These are phyloP conservation scores for Ogataea corticis DNA, from an alignment of 805 yeast genomes.

Conservation along the genomic window DNA sequence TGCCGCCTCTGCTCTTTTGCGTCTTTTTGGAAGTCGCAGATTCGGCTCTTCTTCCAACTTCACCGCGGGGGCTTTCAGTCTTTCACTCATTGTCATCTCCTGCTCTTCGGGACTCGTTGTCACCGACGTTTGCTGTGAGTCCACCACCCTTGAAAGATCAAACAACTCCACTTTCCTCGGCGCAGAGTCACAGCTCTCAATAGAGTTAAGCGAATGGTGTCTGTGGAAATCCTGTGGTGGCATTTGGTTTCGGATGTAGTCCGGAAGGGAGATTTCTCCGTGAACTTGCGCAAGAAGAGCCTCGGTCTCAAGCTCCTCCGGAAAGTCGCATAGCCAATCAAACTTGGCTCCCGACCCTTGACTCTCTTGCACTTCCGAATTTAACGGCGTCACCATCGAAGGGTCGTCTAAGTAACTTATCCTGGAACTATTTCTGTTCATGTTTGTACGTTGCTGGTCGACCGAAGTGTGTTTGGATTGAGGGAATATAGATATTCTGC, in stretches of 20 bases:
- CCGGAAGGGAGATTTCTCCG: constrained; percentile 7
- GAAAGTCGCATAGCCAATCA: constrained; percentile 21
- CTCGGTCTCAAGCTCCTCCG: constrained; percentile 16
- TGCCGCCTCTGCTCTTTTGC: background rate
- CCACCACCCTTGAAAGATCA: constrained; percentile 14
- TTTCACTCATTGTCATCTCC: background rate
- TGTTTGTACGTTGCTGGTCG: background rate
- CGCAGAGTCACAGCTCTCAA: constrained; percentile 12
- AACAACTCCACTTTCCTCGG: constrained; percentile 11
- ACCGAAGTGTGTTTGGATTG: background rate
- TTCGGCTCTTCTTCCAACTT: constrained; percentile 4
- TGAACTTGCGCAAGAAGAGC: constrained; percentile 3
- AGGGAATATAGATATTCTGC: constrained; percentile 33
- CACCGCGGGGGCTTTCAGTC: background rate
- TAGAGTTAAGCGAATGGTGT: constrained; percentile 16
- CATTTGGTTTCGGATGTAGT: no score
- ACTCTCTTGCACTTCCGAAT: constrained; percentile 35
- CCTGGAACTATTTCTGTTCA: background rate
- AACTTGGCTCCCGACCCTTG: constrained; percentile 2
- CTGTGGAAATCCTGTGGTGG: constrained; percentile 3
- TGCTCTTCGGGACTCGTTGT: constrained; percentile 16
- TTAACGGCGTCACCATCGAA: constrained; percentile 35
- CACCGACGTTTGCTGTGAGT: constrained; percentile 2
- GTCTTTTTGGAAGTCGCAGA: background rate
- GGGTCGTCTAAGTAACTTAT: background rate